A percentile compares a stretch with the other conserved stretches of the same genome.
Evolutionary conservation across 257 asterid genomes (phyloP).

Genomic region (Fraxinus americana): DNA sequence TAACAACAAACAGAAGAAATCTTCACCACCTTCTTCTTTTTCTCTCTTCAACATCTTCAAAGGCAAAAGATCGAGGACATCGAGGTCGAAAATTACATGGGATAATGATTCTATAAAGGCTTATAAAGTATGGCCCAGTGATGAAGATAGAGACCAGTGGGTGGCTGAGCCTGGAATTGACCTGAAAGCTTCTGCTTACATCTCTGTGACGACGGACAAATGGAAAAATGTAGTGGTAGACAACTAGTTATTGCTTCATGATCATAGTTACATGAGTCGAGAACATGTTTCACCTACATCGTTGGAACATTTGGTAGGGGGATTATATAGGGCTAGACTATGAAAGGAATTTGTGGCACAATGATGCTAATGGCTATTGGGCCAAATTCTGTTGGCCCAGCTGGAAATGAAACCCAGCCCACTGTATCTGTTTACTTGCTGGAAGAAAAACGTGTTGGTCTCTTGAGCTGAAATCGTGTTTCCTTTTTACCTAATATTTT

Average conservation of each 20-base stretch:
- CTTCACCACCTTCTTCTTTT: constrained; percentile 23
- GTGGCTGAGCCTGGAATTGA: constrained; percentile 70
- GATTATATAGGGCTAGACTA: background rate
- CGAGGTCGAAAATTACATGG: constrained; percentile 25
- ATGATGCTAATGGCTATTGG: too few relatives aligned
- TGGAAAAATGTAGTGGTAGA: constrained; percentile 37
- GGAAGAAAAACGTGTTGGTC: too few relatives aligned
- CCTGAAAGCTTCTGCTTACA: constrained; percentile 53
- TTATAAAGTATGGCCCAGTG: constrained; percentile 51
- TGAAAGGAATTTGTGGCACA: too few relatives aligned
- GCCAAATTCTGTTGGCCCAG: too few relatives aligned
- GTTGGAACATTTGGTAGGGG: background rate
- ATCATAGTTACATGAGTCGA: background rate
- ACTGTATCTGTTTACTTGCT: too few relatives aligned
- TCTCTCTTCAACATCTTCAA: constrained; percentile 39
- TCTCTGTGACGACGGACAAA: constrained; percentile 37
- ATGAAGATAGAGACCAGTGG: constrained; percentile 63
- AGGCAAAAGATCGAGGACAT: constrained; percentile 30
- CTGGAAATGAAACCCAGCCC: too few relatives aligned
- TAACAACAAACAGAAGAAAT: constrained; percentile 27
- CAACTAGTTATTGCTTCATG: background rate
- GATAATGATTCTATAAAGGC: constrained; percentile 45
- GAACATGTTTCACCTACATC: background rate
- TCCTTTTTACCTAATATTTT: too few relatives aligned
- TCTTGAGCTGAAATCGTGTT: too few relatives aligned